Evolutionary conservation across 2,329 filamentous ascomycete species (phyloP), one percentile per base, ranked within the genome.

Genomic region (Chrysosphaeria jannelii): DNA sequence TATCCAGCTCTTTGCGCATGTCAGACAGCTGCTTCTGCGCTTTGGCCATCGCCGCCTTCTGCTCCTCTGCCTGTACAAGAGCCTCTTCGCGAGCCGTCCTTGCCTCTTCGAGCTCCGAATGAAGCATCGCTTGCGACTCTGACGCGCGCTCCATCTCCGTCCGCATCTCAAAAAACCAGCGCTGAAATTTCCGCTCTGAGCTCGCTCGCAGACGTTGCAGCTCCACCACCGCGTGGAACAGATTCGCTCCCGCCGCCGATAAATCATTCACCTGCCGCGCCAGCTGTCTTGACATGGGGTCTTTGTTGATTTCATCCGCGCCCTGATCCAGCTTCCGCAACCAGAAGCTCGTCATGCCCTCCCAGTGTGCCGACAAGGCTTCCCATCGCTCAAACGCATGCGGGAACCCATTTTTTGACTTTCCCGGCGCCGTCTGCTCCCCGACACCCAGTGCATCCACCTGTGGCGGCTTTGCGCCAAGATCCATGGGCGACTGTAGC

Each of bases 331-430:
- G 52, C 34, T 78, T 67, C 22, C 76, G 70, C 32, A 97, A 85
- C 81, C 85, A 97, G 45, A 90, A 93, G 28, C 76, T 81, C 0
- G 85, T 93, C 28, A 97, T 54, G 4, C 85, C 85, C 42, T 97
- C 85, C 85, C 85, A 97, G 35, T 93, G 81, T 5, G 85, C 88
- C 0, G 85, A 97, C 3, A 97, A 48, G 0, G 75, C 81, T 41
- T 97, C 85, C 85, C 85, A 97, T 29, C 85, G 61, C 43, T 97
- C 81, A 37, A 97, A 97, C 0, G 85, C 85, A 44, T 93, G 85
- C 1, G 85, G 85, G 33, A 97, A 93, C 7, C 7, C 16, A 18
- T 18, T 18, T 0, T n/a, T n/a, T n/a, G 68, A 66, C 22, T 70
- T 74, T 27, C 64, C 51, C 24, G 56, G 42, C 24, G 54, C 43